Conservation (phyloP, 257 asterid species). For the Lycium barbarum region DNA sequence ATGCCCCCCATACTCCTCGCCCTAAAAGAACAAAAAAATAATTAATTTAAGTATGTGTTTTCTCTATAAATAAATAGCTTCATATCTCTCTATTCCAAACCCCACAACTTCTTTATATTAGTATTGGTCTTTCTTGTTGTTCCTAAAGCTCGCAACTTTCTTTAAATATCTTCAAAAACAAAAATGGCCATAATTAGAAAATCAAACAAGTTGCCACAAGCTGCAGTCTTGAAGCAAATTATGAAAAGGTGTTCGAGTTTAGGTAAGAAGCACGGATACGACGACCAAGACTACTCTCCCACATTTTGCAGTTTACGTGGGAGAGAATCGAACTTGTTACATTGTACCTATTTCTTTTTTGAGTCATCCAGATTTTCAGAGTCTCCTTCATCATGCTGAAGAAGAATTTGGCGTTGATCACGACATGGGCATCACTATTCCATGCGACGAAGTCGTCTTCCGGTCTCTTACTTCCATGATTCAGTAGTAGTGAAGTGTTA, state of each 20-base stretch:
- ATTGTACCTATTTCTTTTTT: no score
- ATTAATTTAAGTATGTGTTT: no score
- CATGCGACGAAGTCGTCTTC: constrained; percentile 50
- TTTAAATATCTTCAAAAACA: background rate
- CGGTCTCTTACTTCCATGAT: constrained; percentile 56
- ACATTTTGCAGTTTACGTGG: constrained; percentile 34
- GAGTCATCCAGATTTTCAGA: no score
- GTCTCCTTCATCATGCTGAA: no score
- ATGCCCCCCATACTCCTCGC: no score
- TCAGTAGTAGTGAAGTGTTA: constrained; percentile 5
- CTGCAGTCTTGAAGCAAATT: constrained; percentile 37
- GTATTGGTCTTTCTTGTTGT: background rate
- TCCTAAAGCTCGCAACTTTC: background rate
- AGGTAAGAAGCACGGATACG: constrained; percentile 23
- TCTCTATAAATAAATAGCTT: background rate
- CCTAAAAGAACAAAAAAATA: no score
- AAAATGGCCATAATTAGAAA: constrained; percentile 33
- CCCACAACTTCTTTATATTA: background rate
- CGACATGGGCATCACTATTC: no score
- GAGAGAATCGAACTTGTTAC: no score
- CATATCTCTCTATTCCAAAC: background rate
- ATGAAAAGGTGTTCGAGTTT: constrained; percentile 35
- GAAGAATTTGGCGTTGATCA: no score
- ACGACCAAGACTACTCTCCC: constrained; percentile 24
- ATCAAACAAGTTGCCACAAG: constrained; percentile 30